These are phyloP conservation scores for Daldinia sp. DNA, from an alignment of 2,329 filamentous ascomycete genomes.

Conservation along the genomic window DNA sequence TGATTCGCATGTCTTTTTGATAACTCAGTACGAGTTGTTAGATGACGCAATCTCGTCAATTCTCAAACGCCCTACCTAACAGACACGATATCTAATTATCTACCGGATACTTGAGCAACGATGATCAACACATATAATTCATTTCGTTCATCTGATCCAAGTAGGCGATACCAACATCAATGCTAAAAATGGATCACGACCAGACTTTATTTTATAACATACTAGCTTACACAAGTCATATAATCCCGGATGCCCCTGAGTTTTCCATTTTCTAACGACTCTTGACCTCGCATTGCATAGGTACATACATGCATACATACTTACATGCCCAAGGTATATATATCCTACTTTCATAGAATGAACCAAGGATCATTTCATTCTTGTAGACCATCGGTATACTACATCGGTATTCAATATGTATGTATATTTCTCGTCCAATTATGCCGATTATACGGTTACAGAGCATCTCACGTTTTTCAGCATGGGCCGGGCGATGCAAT, in stretches of 20 bases:
- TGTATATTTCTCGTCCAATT: constrained; percentile 3
- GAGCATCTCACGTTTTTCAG: constrained; percentile 29
- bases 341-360: constrained; percentile 24
- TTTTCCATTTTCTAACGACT: constrained; percentile 5
- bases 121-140: constrained; percentile 17
- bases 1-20: neutral
- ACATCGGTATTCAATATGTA: constrained; percentile 22
- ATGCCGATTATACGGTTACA: constrained; percentile 15
- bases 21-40: neutral
- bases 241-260: constrained; percentile 17
- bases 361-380: constrained; percentile 23
- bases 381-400: constrained; percentile 18
- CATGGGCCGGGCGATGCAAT: constrained; percentile 25
- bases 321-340: neutral
- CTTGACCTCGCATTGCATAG: constrained; percentile 18
- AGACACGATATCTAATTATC: neutral
- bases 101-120: constrained; percentile 7
- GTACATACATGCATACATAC: constrained; percentile 9
- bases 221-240: constrained; percentile 14
- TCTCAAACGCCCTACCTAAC: neutral
- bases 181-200: constrained; percentile 33
- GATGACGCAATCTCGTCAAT: constrained; percentile 24
- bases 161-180: constrained; percentile 7
- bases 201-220: constrained; percentile 17
- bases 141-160: constrained; percentile 20